phyloP scores from a whole-genome alignment of 345 rosid species.

The Eucalyptus caleyi region DNA sequence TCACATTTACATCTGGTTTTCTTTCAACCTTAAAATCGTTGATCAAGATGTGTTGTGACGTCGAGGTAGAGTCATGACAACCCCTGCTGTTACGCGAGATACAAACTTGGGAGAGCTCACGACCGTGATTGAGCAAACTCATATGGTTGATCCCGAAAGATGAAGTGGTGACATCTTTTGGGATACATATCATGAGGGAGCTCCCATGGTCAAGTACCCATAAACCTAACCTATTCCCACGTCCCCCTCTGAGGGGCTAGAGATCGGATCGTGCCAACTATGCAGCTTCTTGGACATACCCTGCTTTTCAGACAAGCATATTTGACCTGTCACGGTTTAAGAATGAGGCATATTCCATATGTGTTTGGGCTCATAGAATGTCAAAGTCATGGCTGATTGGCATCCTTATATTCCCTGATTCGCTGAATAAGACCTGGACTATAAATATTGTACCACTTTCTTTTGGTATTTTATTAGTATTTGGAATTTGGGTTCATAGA shows the following conservation, averaged over 20 bases:
- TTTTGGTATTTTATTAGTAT: not conserved
- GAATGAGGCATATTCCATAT: not conserved
- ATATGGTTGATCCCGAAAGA: too few species aligned
- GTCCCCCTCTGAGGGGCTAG: too few species aligned
- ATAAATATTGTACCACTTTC: not conserved
- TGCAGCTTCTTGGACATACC: not conserved
- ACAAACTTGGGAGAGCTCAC: too few species aligned
- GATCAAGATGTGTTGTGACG: too few species aligned
- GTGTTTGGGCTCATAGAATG: not conserved
- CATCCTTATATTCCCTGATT: not conserved
- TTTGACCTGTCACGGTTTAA: not conserved
- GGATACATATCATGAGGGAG: too few species aligned
- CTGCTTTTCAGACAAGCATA: not conserved
- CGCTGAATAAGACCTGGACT: not conserved
- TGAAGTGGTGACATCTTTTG: too few species aligned
- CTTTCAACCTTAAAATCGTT: too few species aligned
- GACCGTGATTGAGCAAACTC: too few species aligned
- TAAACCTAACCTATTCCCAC: too few species aligned
- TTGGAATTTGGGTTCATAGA: not conserved
- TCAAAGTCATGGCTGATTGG: not conserved
- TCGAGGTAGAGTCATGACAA: too few species aligned
- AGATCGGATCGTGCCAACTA: not conserved
- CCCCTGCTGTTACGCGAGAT: rapidly evolving
- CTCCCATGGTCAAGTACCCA: too few species aligned
- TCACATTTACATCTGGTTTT: too few species aligned